Evolutionary conservation across 1,139 yeast genomes (phyloP).

Genomic region (Geotrichum histeridarum): DNA sequence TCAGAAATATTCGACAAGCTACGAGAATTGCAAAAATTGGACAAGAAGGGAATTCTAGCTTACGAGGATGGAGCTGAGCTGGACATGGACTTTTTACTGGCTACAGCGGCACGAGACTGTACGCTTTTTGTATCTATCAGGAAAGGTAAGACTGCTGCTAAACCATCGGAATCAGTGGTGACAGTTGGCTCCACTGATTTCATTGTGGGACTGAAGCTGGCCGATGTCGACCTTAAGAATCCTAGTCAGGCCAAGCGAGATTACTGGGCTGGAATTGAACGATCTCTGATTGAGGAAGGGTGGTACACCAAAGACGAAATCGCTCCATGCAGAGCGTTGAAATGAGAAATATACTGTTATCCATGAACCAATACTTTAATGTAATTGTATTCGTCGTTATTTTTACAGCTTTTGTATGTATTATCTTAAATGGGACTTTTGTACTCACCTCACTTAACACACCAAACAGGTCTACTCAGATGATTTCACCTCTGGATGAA

Average conservation of each 20-base stretch:
- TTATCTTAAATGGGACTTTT: too few species aligned
- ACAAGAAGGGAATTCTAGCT: conserved; percentile 28
- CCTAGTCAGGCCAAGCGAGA: conserved; percentile 25
- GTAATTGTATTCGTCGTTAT: too few species aligned
- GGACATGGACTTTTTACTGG: conserved; percentile 29
- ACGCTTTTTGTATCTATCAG: conserved; percentile 30
- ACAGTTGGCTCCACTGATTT: conserved; percentile 4
- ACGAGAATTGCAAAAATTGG: conserved; percentile 28
- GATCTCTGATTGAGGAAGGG: conserved; percentile 21
- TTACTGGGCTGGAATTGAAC: conserved; percentile 36
- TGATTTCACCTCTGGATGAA: too few species aligned
- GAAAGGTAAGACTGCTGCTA: background rate
- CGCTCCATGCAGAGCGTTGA: conserved; percentile 12
- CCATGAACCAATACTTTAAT: too few species aligned
- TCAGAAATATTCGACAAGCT: conserved; percentile 26
- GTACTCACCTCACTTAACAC: background rate
- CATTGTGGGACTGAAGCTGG: conserved; percentile 27
- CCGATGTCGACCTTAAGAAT: conserved; percentile 40
- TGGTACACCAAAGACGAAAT: conserved; percentile 20
- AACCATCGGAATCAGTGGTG: conserved; percentile 1
- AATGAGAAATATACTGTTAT: too few species aligned
- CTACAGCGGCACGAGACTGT: conserved; percentile 41
- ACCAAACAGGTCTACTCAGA: background rate
- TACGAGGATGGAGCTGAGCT: conserved; percentile 20
- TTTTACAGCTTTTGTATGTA: too few species aligned